A percentile compares a stretch with the other conserved stretches of the same genome.
Evolutionary conservation across 306 rosid species (phyloP).

Genomic region (Rubus parviflorus): DNA sequence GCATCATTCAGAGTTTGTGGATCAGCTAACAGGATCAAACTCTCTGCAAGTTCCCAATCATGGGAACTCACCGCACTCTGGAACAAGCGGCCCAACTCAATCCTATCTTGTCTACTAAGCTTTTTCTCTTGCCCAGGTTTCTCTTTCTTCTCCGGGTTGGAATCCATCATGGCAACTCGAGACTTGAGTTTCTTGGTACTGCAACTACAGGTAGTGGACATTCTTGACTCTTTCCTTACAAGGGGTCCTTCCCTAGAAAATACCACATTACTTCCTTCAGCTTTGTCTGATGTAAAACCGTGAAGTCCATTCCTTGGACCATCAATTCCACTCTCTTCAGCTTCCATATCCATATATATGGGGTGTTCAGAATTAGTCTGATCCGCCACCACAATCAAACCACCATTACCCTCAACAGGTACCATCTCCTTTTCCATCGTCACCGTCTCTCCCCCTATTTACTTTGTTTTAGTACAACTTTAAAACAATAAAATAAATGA

Average conservation of each 20-base stretch:
- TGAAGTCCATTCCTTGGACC: conserved; percentile 41
- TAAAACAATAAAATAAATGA: not conserved
- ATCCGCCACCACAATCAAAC: conserved; percentile 5
- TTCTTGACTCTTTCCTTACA: conserved; percentile 43
- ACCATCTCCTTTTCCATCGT: conserved; percentile 35
- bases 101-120: conserved; percentile 66
- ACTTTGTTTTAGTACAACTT: not conserved
- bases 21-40: conserved; percentile 68
- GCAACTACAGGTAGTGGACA: conserved; percentile 39
- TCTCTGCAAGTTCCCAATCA: conserved; percentile 83
- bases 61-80: conserved; percentile 76
- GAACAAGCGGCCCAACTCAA: conserved; percentile 76
- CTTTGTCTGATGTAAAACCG: conserved; percentile 48
- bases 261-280: conserved; percentile 56
- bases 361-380: conserved; percentile 33
- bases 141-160: conserved; percentile 43
- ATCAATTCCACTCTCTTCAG: conserved; percentile 38
- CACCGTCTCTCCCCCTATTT: conserved; percentile 11
- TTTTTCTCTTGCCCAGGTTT: conserved; percentile 54
- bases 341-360: conserved; percentile 40
- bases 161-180: conserved; percentile 32
- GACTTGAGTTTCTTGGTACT: conserved; percentile 56
- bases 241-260: conserved; percentile 58
- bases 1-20: conserved; percentile 81
- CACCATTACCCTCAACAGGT: conserved; percentile 30